phyloP scores from a whole-genome alignment of 1,284 basidiomycete genomes.

The Heterobasidion parviporum region DNA sequence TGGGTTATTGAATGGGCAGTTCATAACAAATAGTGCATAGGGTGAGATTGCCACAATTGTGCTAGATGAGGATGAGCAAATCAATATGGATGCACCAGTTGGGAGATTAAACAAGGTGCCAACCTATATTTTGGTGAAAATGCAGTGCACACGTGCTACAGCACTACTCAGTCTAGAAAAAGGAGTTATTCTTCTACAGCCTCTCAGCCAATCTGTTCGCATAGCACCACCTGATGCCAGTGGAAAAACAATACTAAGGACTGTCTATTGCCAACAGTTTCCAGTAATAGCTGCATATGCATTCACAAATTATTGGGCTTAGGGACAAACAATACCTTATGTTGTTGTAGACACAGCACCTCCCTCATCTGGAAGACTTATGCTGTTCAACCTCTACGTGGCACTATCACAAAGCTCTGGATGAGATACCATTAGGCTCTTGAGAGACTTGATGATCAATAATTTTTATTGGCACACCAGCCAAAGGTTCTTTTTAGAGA shows the following conservation, averaged over 20 bases:
- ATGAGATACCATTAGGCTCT: constrained; percentile 18
- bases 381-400: constrained; percentile 24
- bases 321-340: constrained; percentile 20
- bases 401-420: constrained; percentile 24
- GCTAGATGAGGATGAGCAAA: constrained; percentile 15
- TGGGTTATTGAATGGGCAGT: no score
- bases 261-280: constrained; percentile 13
- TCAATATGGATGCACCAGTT: constrained; percentile 10
- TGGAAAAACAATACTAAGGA: neutral
- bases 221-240: constrained; percentile 8
- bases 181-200: no score
- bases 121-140: constrained; percentile 23
- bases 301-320: constrained; percentile 25
- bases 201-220: constrained; percentile 17
- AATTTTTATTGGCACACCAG: no score
- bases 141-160: constrained; percentile 17
- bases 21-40: constrained; percentile 28
- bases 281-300: constrained; percentile 23
- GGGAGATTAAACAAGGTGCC: constrained; percentile 19
- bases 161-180: constrained; percentile 17
- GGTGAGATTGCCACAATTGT: constrained; percentile 26
- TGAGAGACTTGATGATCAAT: constrained; percentile 12
- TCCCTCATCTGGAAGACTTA: constrained; percentile 18
- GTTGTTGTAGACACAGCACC: constrained; percentile 23
- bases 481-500: no score